Conservation (phyloP, 495 filamentous ascomycete genomes). For the Neurospora tetraspora region DNA sequence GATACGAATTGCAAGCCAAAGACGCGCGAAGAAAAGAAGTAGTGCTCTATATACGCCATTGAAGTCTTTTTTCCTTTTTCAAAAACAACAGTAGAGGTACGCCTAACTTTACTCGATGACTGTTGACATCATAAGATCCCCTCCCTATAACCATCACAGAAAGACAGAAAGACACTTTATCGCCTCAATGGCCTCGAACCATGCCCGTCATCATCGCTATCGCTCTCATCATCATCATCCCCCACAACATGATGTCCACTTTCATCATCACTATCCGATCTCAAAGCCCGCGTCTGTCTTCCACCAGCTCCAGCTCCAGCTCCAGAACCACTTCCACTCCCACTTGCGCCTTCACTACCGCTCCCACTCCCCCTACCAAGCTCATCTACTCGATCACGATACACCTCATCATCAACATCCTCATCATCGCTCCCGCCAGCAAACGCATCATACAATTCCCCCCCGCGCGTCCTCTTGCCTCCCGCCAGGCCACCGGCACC, state of each 20-base stretch:
- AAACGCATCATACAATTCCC: slow-evolving; percentile 91
- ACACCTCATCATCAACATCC: slow-evolving; percentile 11
- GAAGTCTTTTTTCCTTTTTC: not conserved
- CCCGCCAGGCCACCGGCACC: slow-evolving; percentile 1
- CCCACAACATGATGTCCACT: slow-evolving; percentile 25
- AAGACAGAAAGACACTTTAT: not conserved
- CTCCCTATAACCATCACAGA: not conserved
- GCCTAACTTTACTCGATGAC: not conserved
- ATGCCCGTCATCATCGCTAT: slow-evolving; percentile 10
- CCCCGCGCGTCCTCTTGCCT: slow-evolving; percentile 48
- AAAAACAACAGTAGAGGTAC: not conserved
- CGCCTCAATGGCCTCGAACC: not conserved
- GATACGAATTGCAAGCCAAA: not conserved
- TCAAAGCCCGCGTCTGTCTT: slow-evolving; percentile 6
- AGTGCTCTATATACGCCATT: not conserved
- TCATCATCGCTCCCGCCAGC: slow-evolving; percentile 63
- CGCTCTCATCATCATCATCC: slow-evolving; percentile 16
- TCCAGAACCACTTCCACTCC: not conserved
- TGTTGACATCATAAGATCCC: not conserved
- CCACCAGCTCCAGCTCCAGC: not conserved
- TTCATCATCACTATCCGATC: slow-evolving; percentile 42
- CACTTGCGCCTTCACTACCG: not conserved
- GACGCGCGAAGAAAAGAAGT: not conserved
- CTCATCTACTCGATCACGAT: slow-evolving; percentile 8
- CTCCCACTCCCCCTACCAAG: not conserved